Conservation (phyloP, 2,329 filamentous ascomycete species). For the Trichoderma hamatum region DNA sequence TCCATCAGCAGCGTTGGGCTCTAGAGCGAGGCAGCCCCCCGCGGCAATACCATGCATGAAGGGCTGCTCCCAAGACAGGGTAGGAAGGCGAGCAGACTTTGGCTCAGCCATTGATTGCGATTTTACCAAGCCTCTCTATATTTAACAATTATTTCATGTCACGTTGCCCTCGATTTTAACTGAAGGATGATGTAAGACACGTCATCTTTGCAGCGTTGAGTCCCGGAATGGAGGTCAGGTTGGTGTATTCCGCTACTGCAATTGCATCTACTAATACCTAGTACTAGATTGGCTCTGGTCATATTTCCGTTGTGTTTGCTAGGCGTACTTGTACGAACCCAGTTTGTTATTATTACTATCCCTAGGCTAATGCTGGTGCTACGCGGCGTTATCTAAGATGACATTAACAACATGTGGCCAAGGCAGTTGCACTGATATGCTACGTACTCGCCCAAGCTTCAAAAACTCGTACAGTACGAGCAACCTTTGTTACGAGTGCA, state of each 20-base stretch:
- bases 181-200: constrained; percentile 9
- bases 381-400: background rate
- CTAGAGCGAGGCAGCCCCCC: background rate
- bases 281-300: background rate
- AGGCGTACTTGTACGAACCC: background rate
- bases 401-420: background rate
- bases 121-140: background rate
- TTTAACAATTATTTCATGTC: background rate
- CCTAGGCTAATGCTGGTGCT: background rate
- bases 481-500: background rate
- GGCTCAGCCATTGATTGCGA: background rate
- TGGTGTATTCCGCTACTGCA: background rate
- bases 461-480: background rate
- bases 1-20: background rate
- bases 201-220: background rate
- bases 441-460: background rate
- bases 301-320: background rate
- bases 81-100: background rate
- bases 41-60: background rate
- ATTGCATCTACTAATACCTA: background rate
- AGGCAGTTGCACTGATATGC: background rate
- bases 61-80: background rate
- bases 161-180: background rate
- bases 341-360: background rate
- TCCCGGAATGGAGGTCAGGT: background rate